Percentiles rank a stretch among this genome's conserved stretches.
These are phyloP conservation scores for Epichloe gansuensis DNA, from an alignment of 2,329 filamentous ascomycete species.

Conservation along the genomic window DNA sequence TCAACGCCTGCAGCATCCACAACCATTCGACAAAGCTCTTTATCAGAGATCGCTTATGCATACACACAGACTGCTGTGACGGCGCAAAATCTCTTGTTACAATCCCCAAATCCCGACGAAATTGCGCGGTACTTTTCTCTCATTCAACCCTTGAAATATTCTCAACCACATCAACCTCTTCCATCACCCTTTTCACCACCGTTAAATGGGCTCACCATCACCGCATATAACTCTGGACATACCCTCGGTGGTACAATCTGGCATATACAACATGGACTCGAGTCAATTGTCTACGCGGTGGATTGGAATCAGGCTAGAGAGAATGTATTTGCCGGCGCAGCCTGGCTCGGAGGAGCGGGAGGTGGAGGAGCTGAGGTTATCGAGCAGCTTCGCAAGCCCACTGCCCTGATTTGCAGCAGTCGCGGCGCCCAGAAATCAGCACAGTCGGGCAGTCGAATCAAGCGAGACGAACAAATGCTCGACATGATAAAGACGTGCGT, in stretches of 20 bases:
- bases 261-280: conserved; percentile 93
- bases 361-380: conserved; percentile 79
- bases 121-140: conserved; percentile 85
- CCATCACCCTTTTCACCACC: conserved; percentile 80
- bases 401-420: conserved; percentile 84
- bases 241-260: conserved; percentile 95
- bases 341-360: conserved; percentile 77
- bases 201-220: conserved; percentile 82
- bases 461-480: conserved; percentile 74
- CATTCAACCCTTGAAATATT: conserved; percentile 90
- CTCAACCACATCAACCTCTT: conserved; percentile 83
- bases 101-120: conserved; percentile 71
- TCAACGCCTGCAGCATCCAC: conserved; percentile 82
- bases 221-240: conserved; percentile 91
- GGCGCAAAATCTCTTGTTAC: conserved; percentile 43
- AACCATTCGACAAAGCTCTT: conserved; percentile 58
- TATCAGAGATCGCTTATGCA: conserved; percentile 50
- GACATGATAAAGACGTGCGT: conserved; percentile 71
- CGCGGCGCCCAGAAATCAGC: conserved; percentile 61
- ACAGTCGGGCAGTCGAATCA: conserved; percentile 59
- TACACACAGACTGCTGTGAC: conserved; percentile 37
- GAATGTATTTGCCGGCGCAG: conserved; percentile 84
- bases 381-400: conserved; percentile 84
- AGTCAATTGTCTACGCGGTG: conserved; percentile 93
- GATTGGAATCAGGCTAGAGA: conserved; percentile 98